Conservation (phyloP, 2,329 filamentous ascomycete genomes). For the Aschersonia sp. region DNA sequence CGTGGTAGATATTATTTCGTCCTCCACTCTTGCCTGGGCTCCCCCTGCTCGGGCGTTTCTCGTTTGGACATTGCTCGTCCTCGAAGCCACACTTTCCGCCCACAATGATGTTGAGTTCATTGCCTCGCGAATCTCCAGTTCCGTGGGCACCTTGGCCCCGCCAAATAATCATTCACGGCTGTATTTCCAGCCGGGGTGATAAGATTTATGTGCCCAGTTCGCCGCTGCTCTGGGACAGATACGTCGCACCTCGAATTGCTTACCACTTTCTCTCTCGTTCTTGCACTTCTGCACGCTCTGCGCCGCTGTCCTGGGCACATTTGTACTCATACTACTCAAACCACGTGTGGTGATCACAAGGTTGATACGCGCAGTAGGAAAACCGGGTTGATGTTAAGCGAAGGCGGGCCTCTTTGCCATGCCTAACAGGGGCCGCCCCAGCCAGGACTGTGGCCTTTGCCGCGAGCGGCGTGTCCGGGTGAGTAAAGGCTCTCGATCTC, state of each 20-base stretch:
- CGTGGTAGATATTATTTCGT: neutral
- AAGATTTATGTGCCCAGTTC: neutral
- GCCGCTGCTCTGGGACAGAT: neutral
- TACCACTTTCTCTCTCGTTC: constrained; percentile 8
- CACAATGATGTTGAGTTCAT: neutral
- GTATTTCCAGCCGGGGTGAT: neutral
- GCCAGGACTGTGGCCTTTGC: constrained; percentile 25
- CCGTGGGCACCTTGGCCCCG: neutral
- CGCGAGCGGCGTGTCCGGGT: constrained; percentile 26
- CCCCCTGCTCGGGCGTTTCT: neutral
- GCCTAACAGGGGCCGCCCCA: constrained; percentile 26
- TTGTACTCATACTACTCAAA: too few relatives aligned
- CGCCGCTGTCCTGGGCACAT: too few relatives aligned
- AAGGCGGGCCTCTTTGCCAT: constrained; percentile 10
- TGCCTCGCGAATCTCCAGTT: neutral
- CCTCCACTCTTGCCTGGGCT: neutral
- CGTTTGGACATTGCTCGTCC: neutral
- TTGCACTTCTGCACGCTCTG: neutral
- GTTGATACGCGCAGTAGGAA: neutral
- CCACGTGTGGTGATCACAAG: too few relatives aligned
- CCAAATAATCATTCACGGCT: too few relatives aligned
- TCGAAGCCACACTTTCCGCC: neutral
- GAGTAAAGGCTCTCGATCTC: constrained; percentile 4
- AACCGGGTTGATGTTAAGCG: neutral
- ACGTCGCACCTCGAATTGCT: constrained; percentile 11